These are phyloP conservation scores for Waltergamsia citrina DNA, from an alignment of 2,329 filamentous ascomycete species.

Conservation along the genomic window DNA sequence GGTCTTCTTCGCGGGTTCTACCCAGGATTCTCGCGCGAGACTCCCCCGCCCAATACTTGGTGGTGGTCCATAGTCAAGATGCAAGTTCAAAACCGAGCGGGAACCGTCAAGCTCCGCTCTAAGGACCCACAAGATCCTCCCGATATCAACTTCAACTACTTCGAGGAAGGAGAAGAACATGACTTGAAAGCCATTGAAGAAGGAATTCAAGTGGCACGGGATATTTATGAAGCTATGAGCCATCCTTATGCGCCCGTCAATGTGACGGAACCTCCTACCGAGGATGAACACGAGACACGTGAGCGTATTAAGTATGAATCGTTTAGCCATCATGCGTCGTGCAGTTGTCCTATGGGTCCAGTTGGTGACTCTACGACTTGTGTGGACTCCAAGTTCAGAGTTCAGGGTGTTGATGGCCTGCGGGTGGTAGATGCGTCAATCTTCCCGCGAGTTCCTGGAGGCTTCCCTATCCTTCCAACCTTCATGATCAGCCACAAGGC, in stretches of 20 bases:
- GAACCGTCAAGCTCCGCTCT: slow-evolving; percentile 49
- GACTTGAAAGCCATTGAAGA: slow-evolving; percentile 43
- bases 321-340: too few species aligned
- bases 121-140: slow-evolving; percentile 53
- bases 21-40: slow-evolving; percentile 26
- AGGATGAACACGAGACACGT: too few species aligned
- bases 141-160: slow-evolving; percentile 43
- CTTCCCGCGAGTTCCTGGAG: too few species aligned
- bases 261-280: neutral
- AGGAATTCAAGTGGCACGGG: slow-evolving; percentile 37
- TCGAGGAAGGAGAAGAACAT: slow-evolving; percentile 27
- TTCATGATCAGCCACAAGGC: too few species aligned
- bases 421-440: too few species aligned
- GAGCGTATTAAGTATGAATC: too few species aligned
- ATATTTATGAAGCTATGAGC: slow-evolving; percentile 17
- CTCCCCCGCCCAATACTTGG: neutral
- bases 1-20: slow-evolving; percentile 48
- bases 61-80: slow-evolving; percentile 42
- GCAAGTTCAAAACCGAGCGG: slow-evolving; percentile 49
- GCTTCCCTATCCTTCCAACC: too few species aligned
- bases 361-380: too few species aligned
- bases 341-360: too few species aligned
- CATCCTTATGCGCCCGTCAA: slow-evolving; percentile 7
- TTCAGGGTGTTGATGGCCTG: too few species aligned
- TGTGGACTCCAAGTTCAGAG: too few species aligned